Evolutionary conservation across 75 land plant species (phyloP).

Genomic region (Picea sitchensis): DNA sequence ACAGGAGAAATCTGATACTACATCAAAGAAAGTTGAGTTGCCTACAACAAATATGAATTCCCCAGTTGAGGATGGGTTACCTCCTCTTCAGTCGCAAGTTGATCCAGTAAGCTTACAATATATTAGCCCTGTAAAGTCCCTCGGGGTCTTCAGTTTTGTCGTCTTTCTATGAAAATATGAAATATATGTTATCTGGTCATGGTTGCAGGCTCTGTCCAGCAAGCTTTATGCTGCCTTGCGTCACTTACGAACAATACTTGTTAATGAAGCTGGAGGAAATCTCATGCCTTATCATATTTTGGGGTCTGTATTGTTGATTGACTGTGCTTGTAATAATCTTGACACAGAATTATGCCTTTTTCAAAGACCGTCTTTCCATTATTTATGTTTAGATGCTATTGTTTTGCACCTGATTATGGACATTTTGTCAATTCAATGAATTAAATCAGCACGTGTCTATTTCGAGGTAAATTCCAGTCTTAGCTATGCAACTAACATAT

Average conservation of each 20-base stretch:
- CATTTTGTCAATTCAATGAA: background rate
- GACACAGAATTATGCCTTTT: background rate
- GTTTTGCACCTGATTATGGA: background rate
- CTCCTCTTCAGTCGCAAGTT: constrained; percentile 2
- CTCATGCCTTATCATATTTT: constrained; percentile 85
- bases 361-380: background rate
- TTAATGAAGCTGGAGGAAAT: constrained; percentile 78
- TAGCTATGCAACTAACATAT: background rate
- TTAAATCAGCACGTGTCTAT: background rate
- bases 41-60: background rate
- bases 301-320: constrained; percentile 39
- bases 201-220: constrained; percentile 54
- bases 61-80: background rate
- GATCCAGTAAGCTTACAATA: background rate
- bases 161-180: background rate
- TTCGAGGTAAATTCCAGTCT: background rate
- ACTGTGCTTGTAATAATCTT: background rate
- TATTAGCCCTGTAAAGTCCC: background rate
- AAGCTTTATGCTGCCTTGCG: constrained; percentile 65
- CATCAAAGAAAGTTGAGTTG: background rate
- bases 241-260: constrained; percentile 54
- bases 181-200: background rate
- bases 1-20: background rate
- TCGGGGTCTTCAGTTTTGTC: background rate
- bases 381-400: constrained; percentile 1